Base-by-base conservation (phyloP, 2,329 filamentous ascomycete species). In the Stachybotrys elegans region DNA sequence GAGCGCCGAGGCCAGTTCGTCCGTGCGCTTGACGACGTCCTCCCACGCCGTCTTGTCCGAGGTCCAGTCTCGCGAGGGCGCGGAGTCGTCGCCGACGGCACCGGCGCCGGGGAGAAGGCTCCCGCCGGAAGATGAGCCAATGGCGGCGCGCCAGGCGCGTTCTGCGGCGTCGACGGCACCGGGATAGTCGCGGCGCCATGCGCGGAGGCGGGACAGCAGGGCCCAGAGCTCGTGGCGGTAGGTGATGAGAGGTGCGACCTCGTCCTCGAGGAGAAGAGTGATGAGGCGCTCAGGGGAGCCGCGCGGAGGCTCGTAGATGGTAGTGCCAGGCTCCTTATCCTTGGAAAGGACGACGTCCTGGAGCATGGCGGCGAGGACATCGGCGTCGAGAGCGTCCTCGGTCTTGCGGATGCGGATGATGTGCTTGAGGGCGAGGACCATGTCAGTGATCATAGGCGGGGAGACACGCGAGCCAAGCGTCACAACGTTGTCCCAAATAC, bases 401-500 rank as follows among this genome's bases (percentile, higher is more conserved):
- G 86, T 84, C 34, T 82, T 75, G 32, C 88, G 82, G 31, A 97
- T 79, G 20, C 85, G 81, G 43, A 95, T 80, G 42, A 97, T 75
- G 48, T 84, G 81, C 32, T 77, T 79, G 47, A 93, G 76, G 0
- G 88, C 88, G 5, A 84, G 73, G 23, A 95, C 70, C 41, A 95
- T 79, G 49, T 96, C 89, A 1, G 72, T 63, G 58, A 89, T 83
- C 1, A 85, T 81, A 0, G 88, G 84, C 0, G 92, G 91, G 1
- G 75, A 76, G 22, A 93, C 78, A 2, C 88, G 86, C 0, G 87
- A 81, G 0, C 88, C 86, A 19, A 97, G 83, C 0, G 90, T 93
- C 45, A 98, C 79, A 14, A 97, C 85, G 57, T 98, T 98, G 60
- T 95, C 88, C 92, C 92, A 97, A 62, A 98, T 96, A 54, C 88